Evolutionary conservation across 164 flowering plant genomes (phyloP).

Genomic region (Berberis vulgaris): DNA sequence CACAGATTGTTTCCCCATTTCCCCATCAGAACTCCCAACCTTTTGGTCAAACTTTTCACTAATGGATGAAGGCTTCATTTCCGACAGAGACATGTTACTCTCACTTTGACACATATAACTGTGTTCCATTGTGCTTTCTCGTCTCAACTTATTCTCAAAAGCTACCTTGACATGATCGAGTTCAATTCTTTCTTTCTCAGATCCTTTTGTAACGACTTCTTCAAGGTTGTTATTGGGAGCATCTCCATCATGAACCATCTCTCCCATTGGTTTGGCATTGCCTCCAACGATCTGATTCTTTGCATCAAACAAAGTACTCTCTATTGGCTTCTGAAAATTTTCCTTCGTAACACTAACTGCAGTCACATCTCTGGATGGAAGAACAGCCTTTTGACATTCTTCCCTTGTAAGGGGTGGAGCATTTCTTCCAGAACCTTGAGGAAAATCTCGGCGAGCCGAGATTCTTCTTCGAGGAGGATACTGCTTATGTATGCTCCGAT

Average conservation of each 20-base stretch:
- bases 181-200: background rate
- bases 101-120: background rate
- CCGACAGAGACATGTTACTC: background rate
- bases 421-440: slow-evolving; percentile 26
- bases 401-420: slow-evolving; percentile 20
- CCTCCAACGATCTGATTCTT: background rate
- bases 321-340: background rate
- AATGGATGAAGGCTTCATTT: background rate
- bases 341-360: background rate
- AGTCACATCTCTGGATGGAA: background rate
- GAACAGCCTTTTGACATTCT: slow-evolving; percentile 10
- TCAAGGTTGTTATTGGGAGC: slow-evolving; percentile 1
- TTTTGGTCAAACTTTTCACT: background rate
- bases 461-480: slow-evolving; percentile 40
- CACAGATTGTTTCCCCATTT: slow-evolving; percentile 3
- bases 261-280: background rate
- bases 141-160: slow-evolving; percentile 2
- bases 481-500: slow-evolving; percentile 2
- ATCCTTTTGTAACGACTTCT: slow-evolving; percentile 1
- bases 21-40: background rate
- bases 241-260: slow-evolving; percentile 8
- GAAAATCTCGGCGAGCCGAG: slow-evolving; percentile 23
- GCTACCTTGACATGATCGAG: background rate
- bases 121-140: background rate
- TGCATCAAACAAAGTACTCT: background rate